These are phyloP conservation scores for Fusarium pilosicola DNA, from an alignment of 2,329 filamentous ascomycete species.

Conservation along the genomic window DNA sequence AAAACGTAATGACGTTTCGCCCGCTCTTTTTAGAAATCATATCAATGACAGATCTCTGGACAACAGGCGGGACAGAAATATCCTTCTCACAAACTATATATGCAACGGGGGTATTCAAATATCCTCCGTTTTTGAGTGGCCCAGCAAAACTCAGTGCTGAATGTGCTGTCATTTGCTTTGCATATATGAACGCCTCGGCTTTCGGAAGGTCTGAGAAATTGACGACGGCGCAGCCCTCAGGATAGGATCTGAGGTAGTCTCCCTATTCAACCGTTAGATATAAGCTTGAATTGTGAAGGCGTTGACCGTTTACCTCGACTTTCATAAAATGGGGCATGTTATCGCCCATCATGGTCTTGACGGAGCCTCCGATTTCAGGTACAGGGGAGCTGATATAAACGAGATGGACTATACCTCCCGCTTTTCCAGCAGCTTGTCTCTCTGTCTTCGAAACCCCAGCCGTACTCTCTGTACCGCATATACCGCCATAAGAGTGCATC, in stretches of 20 bases:
- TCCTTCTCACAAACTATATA: background rate
- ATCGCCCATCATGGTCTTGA: background rate
- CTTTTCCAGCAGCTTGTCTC: fast-evolving
- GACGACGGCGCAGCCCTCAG: background rate
- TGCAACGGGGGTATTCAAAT: background rate
- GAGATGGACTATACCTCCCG: background rate
- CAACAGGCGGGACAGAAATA: background rate
- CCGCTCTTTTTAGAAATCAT: background rate
- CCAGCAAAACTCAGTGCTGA: background rate
- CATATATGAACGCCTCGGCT: background rate
- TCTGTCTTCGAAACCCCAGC: fast-evolving
- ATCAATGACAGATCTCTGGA: background rate
- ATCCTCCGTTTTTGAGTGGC: background rate
- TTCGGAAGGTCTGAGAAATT: background rate
- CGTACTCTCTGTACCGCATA: background rate
- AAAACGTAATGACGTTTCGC: background rate
- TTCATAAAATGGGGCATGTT: background rate
- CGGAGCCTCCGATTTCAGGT: background rate
- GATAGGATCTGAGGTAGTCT: background rate
- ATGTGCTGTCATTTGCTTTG: background rate
- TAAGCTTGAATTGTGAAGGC: fast-evolving
- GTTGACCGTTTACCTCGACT: background rate
- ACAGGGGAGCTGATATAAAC: background rate
- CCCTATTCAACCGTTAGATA: background rate
- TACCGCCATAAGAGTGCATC: background rate